phyloP scores from a whole-genome alignment of 805 yeast species.

The Spathaspora gorwiae region DNA sequence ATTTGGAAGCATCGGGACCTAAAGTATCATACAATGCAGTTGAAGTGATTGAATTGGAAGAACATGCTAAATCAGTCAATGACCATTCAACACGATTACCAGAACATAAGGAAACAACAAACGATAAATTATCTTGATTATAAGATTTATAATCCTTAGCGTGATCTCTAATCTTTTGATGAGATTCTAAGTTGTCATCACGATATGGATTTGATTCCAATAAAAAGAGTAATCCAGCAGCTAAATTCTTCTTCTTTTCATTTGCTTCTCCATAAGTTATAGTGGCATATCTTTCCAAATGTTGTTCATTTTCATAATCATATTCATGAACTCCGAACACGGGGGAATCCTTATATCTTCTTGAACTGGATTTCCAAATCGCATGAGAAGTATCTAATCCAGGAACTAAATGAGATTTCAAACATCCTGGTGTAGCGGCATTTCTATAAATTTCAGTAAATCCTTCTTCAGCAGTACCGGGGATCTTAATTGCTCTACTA shows the following conservation, averaged over 20 bases:
- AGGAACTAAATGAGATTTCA: constrained; percentile 26
- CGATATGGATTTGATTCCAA: constrained; percentile 27
- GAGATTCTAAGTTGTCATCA: constrained; percentile 16
- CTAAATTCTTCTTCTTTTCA: constrained; percentile 43
- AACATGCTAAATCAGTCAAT: constrained; percentile 66
- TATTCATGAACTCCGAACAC: constrained; percentile 37
- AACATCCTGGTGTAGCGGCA: constrained; percentile 15
- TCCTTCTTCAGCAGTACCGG: constrained; percentile 18
- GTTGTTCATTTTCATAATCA: constrained; percentile 26
- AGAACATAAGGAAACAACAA: constrained; percentile 53
- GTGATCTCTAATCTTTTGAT: constrained; percentile 28
- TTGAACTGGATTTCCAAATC: constrained; percentile 24
- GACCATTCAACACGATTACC: constrained; percentile 68
- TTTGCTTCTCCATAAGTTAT: constrained; percentile 41
- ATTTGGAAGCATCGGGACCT: constrained; percentile 55
- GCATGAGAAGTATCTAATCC: constrained; percentile 35
- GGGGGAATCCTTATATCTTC: constrained; percentile 19
- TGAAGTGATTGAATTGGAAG: constrained; percentile 37
- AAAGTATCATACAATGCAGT: constrained; percentile 32
- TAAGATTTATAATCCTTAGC: constrained; percentile 20
- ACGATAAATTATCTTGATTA: constrained; percentile 23
- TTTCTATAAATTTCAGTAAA: constrained; percentile 29
- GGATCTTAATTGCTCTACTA: constrained; percentile 9
- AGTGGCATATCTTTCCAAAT: constrained; percentile 35
- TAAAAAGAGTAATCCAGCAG: constrained; percentile 44